Conservation (phyloP, 2,329 filamentous ascomycete species). For the Davidsoniella eucalypti region DNA sequence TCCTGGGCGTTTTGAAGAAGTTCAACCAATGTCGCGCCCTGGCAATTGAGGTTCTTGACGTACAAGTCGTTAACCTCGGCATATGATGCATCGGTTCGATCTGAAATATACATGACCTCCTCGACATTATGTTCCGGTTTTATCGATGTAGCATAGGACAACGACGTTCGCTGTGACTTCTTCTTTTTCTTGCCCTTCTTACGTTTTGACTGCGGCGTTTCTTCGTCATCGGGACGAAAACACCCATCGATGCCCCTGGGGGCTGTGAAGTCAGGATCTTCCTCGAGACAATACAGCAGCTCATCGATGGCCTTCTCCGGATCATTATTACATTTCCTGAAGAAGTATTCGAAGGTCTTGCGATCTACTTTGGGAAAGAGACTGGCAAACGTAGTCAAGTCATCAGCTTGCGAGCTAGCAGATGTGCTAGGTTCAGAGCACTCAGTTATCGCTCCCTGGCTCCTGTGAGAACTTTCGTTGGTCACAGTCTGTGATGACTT, state of each 20-base stretch:
- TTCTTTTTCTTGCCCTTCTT: constrained; percentile 26
- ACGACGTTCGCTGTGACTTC: constrained; percentile 18
- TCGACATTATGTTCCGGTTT: constrained; percentile 14
- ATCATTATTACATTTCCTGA: constrained; percentile 2
- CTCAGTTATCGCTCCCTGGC: constrained; percentile 6
- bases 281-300: constrained; percentile 60
- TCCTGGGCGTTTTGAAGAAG: constrained; percentile 28
- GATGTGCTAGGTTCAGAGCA: constrained; percentile 8
- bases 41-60: constrained; percentile 22
- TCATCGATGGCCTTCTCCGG: constrained; percentile 50
- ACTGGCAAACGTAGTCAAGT: constrained; percentile 5
- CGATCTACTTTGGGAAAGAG: constrained; percentile 7
- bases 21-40: constrained; percentile 24
- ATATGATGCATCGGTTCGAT: constrained; percentile 26
- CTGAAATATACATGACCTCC: constrained; percentile 28
- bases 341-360: constrained; percentile 2
- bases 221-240: constrained; percentile 35
- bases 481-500: constrained; percentile 4
- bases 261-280: constrained; percentile 17
- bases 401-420: neutral
- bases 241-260: constrained; percentile 74
- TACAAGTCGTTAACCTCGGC: constrained; percentile 27
- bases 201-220: constrained; percentile 15
- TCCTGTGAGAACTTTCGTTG: constrained; percentile 4
- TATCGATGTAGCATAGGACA: neutral